Evolutionary conservation across 768 basidiomycete species (phyloP), one percentile per base, ranked within the genome.

Genomic region (Holtermannia corniformis): DNA sequence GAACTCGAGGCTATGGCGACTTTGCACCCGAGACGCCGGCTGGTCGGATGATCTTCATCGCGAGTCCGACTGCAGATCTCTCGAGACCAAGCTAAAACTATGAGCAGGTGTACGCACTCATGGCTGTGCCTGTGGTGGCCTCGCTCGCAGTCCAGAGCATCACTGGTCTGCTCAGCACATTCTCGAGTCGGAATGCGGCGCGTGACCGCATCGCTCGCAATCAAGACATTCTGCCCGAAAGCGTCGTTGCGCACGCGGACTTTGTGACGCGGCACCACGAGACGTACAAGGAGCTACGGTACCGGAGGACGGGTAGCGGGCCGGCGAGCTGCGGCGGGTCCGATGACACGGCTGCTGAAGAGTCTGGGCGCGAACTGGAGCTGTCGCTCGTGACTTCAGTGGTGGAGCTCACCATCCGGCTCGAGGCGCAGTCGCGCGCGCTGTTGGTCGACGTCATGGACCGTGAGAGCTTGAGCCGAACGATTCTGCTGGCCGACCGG

Each of bases 41-140:
- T n/a, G 62, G 65, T 2, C 56, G 57, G 41, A 60, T 72, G n/a
- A 60, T 72, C 27, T 72, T 70, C 56, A 63, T 72, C 25, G 47
- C 16, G 32, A 7, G 32, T 37, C 10, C 32, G 7, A 37, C 16
- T 37, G 10, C 16, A 37, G 10, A 16, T 7, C 32, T 37, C 10
- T 37, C 32, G 7, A 16, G n/a, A n/a, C n/a, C n/a, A n/a, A n/a
- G n/a, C n/a, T n/a, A n/a, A n/a, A n/a, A n/a, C n/a, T n/a, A 37
- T 16, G 7, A 7, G 32, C 32, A 37, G 32, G 32, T 69, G 25
- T 74, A 69, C 51, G 59, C 61, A 12, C 49, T 74, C 22, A 57
- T 67, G 51, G 68, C 73, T 28, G 72, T 74, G 22, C 73, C 73
- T 2, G 60, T 73, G 41, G 64, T 73, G 24, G 70, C 72, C 25